Base-by-base conservation (phyloP, 805 yeast genomes). In the Nakazawaea siamensis region DNA sequence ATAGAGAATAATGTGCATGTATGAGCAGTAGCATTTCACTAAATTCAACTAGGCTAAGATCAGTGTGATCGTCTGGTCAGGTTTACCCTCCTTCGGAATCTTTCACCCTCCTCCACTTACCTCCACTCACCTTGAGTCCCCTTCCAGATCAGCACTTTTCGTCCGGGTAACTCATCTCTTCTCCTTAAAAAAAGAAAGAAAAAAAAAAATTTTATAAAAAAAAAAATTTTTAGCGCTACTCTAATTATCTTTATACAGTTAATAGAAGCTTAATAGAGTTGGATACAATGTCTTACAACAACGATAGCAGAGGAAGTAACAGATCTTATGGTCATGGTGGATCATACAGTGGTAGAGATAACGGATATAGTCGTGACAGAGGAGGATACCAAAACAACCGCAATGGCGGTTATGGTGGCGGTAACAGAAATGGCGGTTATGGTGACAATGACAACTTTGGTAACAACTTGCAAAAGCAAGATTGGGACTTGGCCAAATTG, bases 401-500 rank as follows among this genome's bases (percentile, higher is more conserved):
- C 30, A 61, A 62, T 31, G 50, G 54, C 37, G 50, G 54, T 37
- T 43, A 60, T 35, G 55, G 62, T 30, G 68, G 69, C 28, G 56
- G 58, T 35, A 50, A 52, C 40, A 52, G 64, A 27, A 58, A 60
- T 38, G 60, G 61, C 19, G 55, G 62, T 27, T 41, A 45, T 25
- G 46, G 55, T 27, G 55, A 60, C 31, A 47, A 51, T 20, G 46
- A 52, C 19, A 32, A 34, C 16, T 59, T 73, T 23, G 80, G 81
- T 47, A 60, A 61, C 39, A 67, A 68, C 51, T 66, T 86, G 52
- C 60, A 68, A 44, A 73, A 76, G 45, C 97, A 88, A 50, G 75
- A 81, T 43, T 92, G 92, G 85, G 92, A 84, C 58, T 47, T 73
- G 35, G 80, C 72, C 41, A 58, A 75, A 27, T 66, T 92, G 54